phyloP scores from a whole-genome alignment of 2,329 filamentous ascomycete genomes.

The Blastomyces emzantsi region DNA sequence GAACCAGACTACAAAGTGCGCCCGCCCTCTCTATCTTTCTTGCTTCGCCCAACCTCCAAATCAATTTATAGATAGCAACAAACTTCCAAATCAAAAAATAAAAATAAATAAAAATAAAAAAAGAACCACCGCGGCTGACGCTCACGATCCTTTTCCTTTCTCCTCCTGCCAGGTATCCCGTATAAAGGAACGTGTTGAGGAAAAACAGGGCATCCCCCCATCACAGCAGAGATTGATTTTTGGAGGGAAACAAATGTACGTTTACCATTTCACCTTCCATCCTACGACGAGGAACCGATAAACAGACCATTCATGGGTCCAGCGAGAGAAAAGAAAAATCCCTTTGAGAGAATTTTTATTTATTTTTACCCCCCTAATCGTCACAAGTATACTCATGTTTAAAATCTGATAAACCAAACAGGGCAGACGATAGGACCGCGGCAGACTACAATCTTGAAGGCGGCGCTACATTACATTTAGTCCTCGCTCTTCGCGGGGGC shows the following conservation, averaged over 20 bases:
- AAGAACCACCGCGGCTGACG: background rate
- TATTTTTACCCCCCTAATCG: background rate
- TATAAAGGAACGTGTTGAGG: conserved; percentile 98
- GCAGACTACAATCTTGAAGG: conserved; percentile 83
- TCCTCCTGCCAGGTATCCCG: conserved; percentile 60
- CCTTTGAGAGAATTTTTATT: too few species aligned
- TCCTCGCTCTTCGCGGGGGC: conserved; percentile 86
- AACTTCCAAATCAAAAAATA: background rate
- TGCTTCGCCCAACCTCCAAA: background rate
- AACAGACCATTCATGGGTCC: too few species aligned
- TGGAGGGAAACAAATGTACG: conserved; percentile 95
- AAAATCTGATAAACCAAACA: conserved; percentile 33
- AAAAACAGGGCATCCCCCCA: conserved; percentile 97
- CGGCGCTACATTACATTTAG: conserved; percentile 87
- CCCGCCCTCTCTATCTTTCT: background rate
- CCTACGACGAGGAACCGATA: too few species aligned
- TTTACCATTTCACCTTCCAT: conserved; percentile 11
- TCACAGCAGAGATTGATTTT: conserved; percentile 95
- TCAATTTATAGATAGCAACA: background rate
- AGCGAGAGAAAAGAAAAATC: too few species aligned
- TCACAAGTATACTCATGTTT: background rate
- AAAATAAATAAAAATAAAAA: too few species aligned
- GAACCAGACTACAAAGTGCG: conserved; percentile 82
- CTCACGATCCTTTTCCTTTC: background rate
- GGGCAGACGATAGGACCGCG: conserved; percentile 92